Evolutionary conservation across 1,284 basidiomycete genomes (phyloP).

Genomic region (Ustanciosporium gigantosporum): DNA sequence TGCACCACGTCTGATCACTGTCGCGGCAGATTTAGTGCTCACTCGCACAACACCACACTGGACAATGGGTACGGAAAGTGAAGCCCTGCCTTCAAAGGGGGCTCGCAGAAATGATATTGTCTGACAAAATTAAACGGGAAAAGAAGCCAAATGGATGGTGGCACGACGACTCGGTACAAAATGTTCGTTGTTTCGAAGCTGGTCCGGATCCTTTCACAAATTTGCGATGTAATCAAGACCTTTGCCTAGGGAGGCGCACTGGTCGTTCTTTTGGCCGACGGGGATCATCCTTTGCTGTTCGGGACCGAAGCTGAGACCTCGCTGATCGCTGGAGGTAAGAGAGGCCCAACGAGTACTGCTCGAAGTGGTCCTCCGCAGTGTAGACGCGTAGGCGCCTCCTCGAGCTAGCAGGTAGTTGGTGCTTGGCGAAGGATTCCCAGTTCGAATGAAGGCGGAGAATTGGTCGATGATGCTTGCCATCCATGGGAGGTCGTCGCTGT

Average conservation of each 20-base stretch:
- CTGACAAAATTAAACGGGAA: too few species aligned
- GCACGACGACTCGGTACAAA: too few species aligned
- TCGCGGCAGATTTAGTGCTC: too few species aligned
- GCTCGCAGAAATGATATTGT: too few species aligned
- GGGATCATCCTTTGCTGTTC: conserved; percentile 22
- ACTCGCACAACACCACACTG: too few species aligned
- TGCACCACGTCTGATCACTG: too few species aligned
- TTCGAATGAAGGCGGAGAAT: conserved; percentile 27
- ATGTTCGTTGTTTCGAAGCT: too few species aligned
- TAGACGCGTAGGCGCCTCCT: conserved; percentile 16
- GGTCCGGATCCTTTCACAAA: conserved; percentile 9
- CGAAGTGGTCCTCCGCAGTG: conserved; percentile 11
- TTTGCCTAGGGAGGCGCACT: conserved; percentile 32
- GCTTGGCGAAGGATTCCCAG: conserved; percentile 18
- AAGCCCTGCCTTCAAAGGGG: too few species aligned
- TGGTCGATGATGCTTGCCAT: conserved; percentile 27
- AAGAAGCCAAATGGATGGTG: too few species aligned
- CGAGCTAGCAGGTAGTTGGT: conserved; percentile 9
- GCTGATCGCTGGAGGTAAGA: conserved; percentile 3
- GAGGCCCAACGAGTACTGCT: conserved; percentile 8
- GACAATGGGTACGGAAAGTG: too few species aligned
- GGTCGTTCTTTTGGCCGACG: conserved; percentile 21
- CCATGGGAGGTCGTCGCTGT: conserved; percentile 22
- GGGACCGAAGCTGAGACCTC: conserved; percentile 25
- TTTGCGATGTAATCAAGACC: conserved; percentile 24